Evolutionary conservation across 441 rosid genomes (phyloP), one percentile per base, ranked within the genome.

Genomic region (Populus hybrid): DNA sequence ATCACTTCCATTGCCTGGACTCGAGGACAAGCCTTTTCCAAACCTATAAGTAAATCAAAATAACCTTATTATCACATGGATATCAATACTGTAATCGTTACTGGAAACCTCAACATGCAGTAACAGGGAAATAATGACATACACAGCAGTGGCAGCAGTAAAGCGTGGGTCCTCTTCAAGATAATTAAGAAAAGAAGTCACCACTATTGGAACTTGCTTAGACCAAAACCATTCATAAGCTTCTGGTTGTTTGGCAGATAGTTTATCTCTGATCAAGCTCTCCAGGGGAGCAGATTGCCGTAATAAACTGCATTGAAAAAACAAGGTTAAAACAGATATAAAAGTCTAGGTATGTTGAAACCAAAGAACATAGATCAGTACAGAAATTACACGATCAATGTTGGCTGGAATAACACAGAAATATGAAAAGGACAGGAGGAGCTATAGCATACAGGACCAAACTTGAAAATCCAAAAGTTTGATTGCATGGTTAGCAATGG

Each of bases 151-250:
- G 73, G 91, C 92, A 73, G 94, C 89, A 84, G 84, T 64, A 77
- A 91, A 93, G 76, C 84, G 87, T 70, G 86, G 82, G 76, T 92
- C 97, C 78, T 82, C 89, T 79, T 97, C 98, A 84, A 93, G 89
- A 77, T 80, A 89, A 86, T 82, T 89, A 68, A 94, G 88, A 86
- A 93, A 92, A 67, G 92, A 89, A 71, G 90, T 71, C 80, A 91
- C 92, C 70, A 81, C 90, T 66, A 81, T 74, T 34, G 98, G 98
- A 78, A 93, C 85, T 84, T 91, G 95, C 83, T 89, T 93, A 42
- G 94, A 86, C 95, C 91, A 94, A 83, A 97, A 92, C 99, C 97
- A 88, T 46, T 93, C 95, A 81, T 84, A 88, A 71, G 86, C 88
- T 82, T 92, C 92, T 80, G 96, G 91, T 72, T 90, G 92, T 80